phyloP scores from a whole-genome alignment of 805 yeast genomes.

The Candida ipomoeae region DNA sequence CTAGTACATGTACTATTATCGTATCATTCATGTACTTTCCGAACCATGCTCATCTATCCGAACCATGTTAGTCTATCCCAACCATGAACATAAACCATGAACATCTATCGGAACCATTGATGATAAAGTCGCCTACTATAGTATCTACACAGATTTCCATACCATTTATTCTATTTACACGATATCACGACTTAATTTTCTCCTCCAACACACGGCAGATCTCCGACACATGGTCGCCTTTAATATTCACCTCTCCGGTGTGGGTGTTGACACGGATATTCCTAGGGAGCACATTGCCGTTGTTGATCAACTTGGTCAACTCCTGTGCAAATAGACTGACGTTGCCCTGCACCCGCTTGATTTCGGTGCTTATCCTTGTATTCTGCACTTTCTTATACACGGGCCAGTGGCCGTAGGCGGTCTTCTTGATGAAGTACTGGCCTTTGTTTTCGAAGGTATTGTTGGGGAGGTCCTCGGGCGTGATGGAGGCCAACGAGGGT shows the following conservation, averaged over 20 bases:
- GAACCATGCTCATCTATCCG: too few relatives aligned
- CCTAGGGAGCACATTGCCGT: conserved; percentile 25
- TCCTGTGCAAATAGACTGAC: conserved; percentile 62
- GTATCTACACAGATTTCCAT: too few relatives aligned
- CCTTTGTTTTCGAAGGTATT: conserved; percentile 33
- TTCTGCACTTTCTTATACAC: conserved; percentile 68
- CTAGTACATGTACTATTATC: background rate
- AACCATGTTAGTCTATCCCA: too few relatives aligned
- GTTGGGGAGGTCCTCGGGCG: conserved; percentile 17
- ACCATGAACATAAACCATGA: too few relatives aligned
- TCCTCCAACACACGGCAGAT: conserved; percentile 27
- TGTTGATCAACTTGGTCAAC: conserved; percentile 37
- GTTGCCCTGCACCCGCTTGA: conserved; percentile 69
- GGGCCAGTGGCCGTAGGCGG: conserved; percentile 70
- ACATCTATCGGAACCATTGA: too few relatives aligned
- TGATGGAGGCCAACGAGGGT: conserved; percentile 23
- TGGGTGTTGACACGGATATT: conserved; percentile 30
- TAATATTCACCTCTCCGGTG: conserved; percentile 37
- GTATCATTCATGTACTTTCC: background rate
- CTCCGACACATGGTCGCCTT: conserved; percentile 35
- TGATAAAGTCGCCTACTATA: too few relatives aligned
- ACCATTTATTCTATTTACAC: background rate
- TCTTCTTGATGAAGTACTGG: conserved; percentile 43
- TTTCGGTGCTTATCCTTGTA: conserved; percentile 65
- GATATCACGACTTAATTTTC: background rate